Evolutionary conservation across 257 asterid genomes (phyloP).

Genomic region (Gynochthodes officinalis): DNA sequence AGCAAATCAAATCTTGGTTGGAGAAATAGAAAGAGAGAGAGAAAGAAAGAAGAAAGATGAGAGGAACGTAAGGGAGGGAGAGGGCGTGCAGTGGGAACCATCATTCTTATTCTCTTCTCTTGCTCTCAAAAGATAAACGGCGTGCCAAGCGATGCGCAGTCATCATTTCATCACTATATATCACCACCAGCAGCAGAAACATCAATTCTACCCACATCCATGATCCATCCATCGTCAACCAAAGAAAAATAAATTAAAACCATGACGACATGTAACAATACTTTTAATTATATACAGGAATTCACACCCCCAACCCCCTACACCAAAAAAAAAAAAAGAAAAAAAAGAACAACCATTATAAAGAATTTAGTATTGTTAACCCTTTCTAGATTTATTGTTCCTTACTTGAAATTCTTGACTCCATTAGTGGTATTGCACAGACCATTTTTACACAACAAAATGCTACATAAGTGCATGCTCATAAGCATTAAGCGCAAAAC

Average conservation of each 20-base stretch:
- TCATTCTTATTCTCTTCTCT: conserved; percentile 25
- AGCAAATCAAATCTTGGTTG: conserved; percentile 20
- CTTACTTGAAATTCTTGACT: no score
- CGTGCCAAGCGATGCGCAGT: conserved; percentile 28
- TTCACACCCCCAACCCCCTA: no score
- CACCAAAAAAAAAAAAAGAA: no score
- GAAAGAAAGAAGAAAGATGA: conserved; percentile 2
- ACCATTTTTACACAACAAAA: no score
- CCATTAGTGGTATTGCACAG: no score
- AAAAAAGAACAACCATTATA: no score
- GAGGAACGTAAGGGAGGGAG: background rate
- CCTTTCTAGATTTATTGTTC: no score
- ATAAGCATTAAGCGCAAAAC: no score
- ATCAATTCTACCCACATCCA: conserved; percentile 16
- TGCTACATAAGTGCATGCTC: no score
- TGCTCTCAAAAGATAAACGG: conserved; percentile 26
- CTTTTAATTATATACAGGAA: no score
- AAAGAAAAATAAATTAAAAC: background rate
- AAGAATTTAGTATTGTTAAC: no score
- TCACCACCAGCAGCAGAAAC: conserved; percentile 9
- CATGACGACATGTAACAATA: background rate
- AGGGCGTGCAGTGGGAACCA: conserved; percentile 35
- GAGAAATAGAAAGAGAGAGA: background rate
- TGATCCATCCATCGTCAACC: background rate
- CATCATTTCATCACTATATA: conserved; percentile 27